phyloP scores from a whole-genome alignment of 2,329 filamentous ascomycete species.

The Calonectria naviculata region DNA sequence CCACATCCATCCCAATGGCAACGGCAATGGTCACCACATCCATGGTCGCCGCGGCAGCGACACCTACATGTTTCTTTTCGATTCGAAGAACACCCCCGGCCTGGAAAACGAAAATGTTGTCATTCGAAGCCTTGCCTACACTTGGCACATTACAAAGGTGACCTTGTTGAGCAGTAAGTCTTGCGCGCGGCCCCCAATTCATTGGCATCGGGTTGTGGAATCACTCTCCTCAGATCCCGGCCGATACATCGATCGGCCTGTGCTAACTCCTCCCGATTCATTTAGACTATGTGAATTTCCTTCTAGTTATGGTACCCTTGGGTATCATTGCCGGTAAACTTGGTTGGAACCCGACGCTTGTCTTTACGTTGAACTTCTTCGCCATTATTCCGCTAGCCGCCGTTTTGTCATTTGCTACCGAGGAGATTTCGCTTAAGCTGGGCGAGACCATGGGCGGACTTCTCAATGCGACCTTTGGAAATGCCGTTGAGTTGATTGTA shows the following conservation, averaged over 20 bases:
- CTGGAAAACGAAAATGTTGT: constrained; percentile 58
- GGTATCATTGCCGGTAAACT: constrained; percentile 75
- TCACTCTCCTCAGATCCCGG: neutral
- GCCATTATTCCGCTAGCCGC: constrained; percentile 82
- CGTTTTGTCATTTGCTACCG: constrained; percentile 80
- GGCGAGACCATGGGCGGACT: constrained; percentile 80
- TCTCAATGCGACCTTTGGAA: constrained; percentile 82
- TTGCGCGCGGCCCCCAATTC: neutral
- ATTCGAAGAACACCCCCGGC: constrained; percentile 63
- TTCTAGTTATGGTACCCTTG: constrained; percentile 79
- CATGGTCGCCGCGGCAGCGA: constrained; percentile 35
- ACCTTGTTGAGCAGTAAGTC: constrained; percentile 69
- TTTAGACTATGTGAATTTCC: constrained; percentile 72
- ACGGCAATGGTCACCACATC: constrained; percentile 38
- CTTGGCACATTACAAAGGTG: constrained; percentile 67
- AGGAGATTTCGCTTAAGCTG: constrained; percentile 78
- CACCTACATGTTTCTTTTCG: constrained; percentile 57
- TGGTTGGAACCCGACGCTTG: constrained; percentile 72
- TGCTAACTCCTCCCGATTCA: constrained; percentile 10
- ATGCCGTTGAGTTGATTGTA: constrained; percentile 84
- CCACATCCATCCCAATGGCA: constrained; percentile 24
- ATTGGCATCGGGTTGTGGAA: neutral
- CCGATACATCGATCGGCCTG: neutral
- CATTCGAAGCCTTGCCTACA: constrained; percentile 58
- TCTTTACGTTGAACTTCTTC: constrained; percentile 84